Evolutionary conservation across 352 stramenopile genomes (phyloP), one percentile per base, ranked within the genome.

Genomic region (Blastocystis sp.): DNA sequence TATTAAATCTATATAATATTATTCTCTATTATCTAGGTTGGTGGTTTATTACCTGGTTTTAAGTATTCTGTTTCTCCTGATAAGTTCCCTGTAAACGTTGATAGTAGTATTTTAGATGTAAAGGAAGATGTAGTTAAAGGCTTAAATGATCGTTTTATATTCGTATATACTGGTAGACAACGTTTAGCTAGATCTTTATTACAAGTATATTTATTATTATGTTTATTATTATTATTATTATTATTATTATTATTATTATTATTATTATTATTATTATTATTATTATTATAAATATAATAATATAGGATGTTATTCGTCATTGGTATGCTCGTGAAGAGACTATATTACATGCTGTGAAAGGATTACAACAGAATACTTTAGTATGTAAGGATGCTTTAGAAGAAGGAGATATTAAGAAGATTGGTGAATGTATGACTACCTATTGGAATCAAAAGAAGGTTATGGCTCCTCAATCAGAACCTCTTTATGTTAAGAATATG

Each of bases 361-460:
- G 42, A 19, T 47, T 66, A 19, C 57, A 47, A 2, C n/a, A 39
- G 1, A 64, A 66, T 41, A 47, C 57, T 9, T 21, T 44, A 13
- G 28, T 30, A n/a, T 48, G 43, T 21, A 9, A 24, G 5, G 24
- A 57, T 13, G 57, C 57, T 16, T 27, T 66, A 31, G 13, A 23
- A 5, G 13, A 35, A 21, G 34, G 42, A 19, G 45, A 66, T 36
- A 27, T 55, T 23, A 25, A 18, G 4, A 31, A 28, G 21, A 47
- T 58, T 23, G 57, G 57, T 36, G n/a, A 9, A 2, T 66, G 57
- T 33, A 30, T 66, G 5, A 45, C 23, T 23, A 40, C 36, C 10
- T 66, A 66, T 36, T 66, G 57, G 57, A 2, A 58, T 32, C 47
- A 45, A 19, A 66, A 66, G 57, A 64, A 59, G 33, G 28, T 28